Base-by-base conservation (phyloP, 2,329 filamentous ascomycete genomes). In the Alternaria brassicae region DNA sequence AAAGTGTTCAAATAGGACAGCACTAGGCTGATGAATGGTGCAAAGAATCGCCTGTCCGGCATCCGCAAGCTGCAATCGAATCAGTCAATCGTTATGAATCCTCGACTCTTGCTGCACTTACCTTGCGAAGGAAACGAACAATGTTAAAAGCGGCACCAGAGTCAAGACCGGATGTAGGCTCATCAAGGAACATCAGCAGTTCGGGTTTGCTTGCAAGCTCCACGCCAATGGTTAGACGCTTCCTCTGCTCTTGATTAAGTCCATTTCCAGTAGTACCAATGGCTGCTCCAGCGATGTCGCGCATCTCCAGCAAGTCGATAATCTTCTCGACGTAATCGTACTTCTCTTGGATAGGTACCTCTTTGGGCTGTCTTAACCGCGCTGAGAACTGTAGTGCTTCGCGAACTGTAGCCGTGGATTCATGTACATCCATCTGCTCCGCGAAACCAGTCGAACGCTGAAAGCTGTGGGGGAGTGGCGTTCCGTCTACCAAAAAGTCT, bases 361-460 rank as follows among this genome's bases (percentile, higher is more conserved):
- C 81, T 42, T 83, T 85, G 0, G 87, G 85, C 67, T 89, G 87
- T 37, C 88, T 82, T 3, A 90, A 80, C 58, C 86, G 81, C 2
- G 88, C 88, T 9, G 85, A 88, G 72, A 90, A 89, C 8, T 83
- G 81, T 4, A 90, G 77, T 3, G 88, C 87, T 71, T 90, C 88
- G 45, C 88, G 81, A 3, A 90, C 87, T 2, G 87, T 90, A 44
- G 83, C 80, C 6, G 86, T 87, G 2, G 84, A 77, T 63, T 88
- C 85, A 63, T 89, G 88, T 3, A 89, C 81, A 72, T 90, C 88
- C 74, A 75, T 88, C 28, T 83, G 84, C 1, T 91, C 91, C 61
- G 93, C 89, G 27, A 93, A 89, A 6, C 92, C 81, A 86, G 96
- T 95, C 62, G 67, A 91, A 88, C 54, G 92, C 91, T 70, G 97